These are phyloP conservation scores for Fusarium sp. DNA, from an alignment of 2,329 filamentous ascomycete species.

Conservation along the genomic window DNA sequence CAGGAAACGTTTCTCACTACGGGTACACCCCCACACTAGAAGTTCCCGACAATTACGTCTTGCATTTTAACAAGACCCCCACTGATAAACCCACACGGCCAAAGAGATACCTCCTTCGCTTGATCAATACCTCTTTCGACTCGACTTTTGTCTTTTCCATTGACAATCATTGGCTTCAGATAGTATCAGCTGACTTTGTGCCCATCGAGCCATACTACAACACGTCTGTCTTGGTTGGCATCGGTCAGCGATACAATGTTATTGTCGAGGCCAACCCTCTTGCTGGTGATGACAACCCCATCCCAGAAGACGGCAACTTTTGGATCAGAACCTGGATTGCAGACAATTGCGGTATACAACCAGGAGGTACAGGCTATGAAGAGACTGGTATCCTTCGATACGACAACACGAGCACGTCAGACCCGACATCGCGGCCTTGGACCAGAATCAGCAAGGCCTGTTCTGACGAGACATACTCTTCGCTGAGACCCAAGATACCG, in stretches of 20 bases:
- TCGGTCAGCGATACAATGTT: constrained; percentile 37
- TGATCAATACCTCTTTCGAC: constrained; percentile 40
- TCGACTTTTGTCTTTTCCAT: constrained; percentile 38
- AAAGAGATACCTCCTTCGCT: constrained; percentile 28
- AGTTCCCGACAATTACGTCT: constrained; percentile 14
- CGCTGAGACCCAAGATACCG: constrained; percentile 29
- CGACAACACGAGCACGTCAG: constrained; percentile 1
- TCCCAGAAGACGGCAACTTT: constrained; percentile 33
- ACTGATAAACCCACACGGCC: constrained; percentile 29
- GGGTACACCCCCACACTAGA: constrained; percentile 9
- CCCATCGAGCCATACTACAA: constrained; percentile 34
- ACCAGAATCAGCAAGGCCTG: constrained; percentile 19
- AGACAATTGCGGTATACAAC: background rate
- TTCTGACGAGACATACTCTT: constrained; percentile 32
- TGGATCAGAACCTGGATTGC: constrained; percentile 39
- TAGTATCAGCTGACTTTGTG: constrained; percentile 34
- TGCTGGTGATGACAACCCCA: constrained; percentile 10
- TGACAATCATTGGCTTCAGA: constrained; percentile 37
- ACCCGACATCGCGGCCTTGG: constrained; percentile 12
- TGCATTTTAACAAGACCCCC: constrained; percentile 34
- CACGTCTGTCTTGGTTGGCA: constrained; percentile 26
- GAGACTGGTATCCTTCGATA: constrained; percentile 33
- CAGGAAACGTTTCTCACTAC: constrained; percentile 28
- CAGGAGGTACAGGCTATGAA: constrained; percentile 26
- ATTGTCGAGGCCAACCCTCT: constrained; percentile 32